Evolutionary conservation across 352 stramenopile species (phyloP), one percentile per base, ranked within the genome.

Genomic region (Globisporangium mamillatum): DNA sequence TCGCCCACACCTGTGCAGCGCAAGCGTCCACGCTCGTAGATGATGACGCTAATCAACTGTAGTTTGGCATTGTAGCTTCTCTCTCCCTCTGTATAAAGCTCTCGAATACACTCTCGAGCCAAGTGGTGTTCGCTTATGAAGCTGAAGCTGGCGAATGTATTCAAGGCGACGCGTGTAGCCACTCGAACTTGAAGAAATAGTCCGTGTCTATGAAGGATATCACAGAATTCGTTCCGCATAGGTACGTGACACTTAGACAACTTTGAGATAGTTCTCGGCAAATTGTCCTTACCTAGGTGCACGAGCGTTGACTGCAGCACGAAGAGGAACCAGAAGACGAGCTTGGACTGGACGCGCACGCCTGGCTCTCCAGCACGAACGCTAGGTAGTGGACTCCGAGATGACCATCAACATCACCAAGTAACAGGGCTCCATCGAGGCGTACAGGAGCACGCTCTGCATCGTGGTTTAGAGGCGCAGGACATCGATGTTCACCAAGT

Each of bases 1-100:
- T 96, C 87, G 18, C 75, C 90, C 4, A 84, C 91, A 29, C 84
- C 82, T 1, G 69, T 93, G 34, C 73, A 84, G 65, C 82, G 84
- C 67, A 81, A 89, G 68, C 84, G 84, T 64, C 84, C 84, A 25
- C 84, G 84, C 52, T 84, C 79, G 36, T 90, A 82, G 65, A 60
- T 10, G 18, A 24, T 12, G 44, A 36, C 38, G 41, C 25, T 65
- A 14, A 52, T 8, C 18, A 24, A 22, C 44, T 52, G 44, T 52
- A 24, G 44, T 52, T 52, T 52, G 44, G 8, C 41, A 50, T 50
- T 50, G 16, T 50, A 50, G 41, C 16, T n/a, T n/a, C 41, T 50
- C 41, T n/a, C 16, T 38, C 14, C 41, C 5, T 5, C 41, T 50
- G 41, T 50, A 50, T 50, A 50, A 50, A 50, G 41, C 41, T 50